Base-by-base conservation (phyloP, 2,329 filamentous ascomycete species). In the Leptographium galeiforme region DNA sequence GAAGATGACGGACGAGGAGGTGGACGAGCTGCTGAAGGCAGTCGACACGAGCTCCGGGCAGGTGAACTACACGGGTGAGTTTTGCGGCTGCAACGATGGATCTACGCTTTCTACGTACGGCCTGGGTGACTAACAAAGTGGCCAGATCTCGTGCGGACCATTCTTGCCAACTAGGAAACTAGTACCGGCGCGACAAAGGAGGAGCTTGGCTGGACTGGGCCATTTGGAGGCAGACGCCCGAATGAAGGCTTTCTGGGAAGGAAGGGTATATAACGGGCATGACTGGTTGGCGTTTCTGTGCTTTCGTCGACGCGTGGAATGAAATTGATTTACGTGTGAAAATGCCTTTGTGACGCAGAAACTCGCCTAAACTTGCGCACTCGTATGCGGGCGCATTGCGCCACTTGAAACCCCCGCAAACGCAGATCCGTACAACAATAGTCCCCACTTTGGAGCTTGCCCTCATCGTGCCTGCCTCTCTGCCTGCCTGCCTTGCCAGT, bases 1-100 rank as follows among this genome's bases (percentile, higher is more conserved):
- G 84, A 97, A 97, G 79, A 96, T 98, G 89, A 88, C 86, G 57
- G 91, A 98, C 64, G 93, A 97, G 59, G 93, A 98, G 77, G 93
- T 98, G 49, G 91, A 97, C 69, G 93, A 98, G 78, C 79, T 98
- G 66, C 83, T 98, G 69, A 98, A 97, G 83, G 89, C 90, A 0
- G 91, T 97, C 60, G 93, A 98, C 68, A 95, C 90, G 57, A 93
- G 85, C 72, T 91, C 85, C 53, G 90, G 91, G 62, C 90, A 97
- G 79, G 88, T 98, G 70, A 95, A 97, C 76, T 98, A 98, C 71
- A 90, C 86, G 60, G 89, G 89, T 93, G 76, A 59, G 82, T 68
- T 32, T 13, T 7, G 7, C 11, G 2, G 34, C 32, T 30, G 3
- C 33, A 25, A 5, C 25, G 5, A 25, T 25, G 25, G 2, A 3